Evolutionary conservation across 2,329 filamentous ascomycete genomes (phyloP).

Genomic region (Monilinia laxa): DNA sequence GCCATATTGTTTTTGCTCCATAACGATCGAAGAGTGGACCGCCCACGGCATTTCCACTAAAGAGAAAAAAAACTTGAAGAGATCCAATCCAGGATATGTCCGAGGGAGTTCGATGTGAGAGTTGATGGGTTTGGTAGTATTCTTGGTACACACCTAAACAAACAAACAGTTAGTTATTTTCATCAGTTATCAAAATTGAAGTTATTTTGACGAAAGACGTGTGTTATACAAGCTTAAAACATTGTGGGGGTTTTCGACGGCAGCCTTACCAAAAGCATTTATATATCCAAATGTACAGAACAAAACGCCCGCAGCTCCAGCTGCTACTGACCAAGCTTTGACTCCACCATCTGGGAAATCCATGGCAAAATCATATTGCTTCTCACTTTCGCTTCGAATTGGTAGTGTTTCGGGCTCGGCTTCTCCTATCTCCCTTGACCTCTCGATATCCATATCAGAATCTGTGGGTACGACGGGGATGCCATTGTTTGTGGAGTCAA

Average conservation of each 20-base stretch:
- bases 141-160: slow-evolving; percentile 51
- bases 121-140: slow-evolving; percentile 52
- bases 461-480: background rate
- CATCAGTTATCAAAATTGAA: background rate
- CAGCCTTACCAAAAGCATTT: slow-evolving; percentile 40
- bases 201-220: background rate
- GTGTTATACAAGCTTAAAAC: background rate
- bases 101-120: slow-evolving; percentile 43
- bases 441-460: slow-evolving; percentile 3
- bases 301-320: slow-evolving; percentile 45
- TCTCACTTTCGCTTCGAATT: background rate
- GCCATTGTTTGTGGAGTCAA: background rate
- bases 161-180: background rate
- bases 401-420: background rate
- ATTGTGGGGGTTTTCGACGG: background rate
- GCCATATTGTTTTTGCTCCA: slow-evolving; percentile 53
- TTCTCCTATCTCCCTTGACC: background rate
- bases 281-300: slow-evolving; percentile 51
- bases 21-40: slow-evolving; percentile 22
- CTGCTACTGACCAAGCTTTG: slow-evolving; percentile 54
- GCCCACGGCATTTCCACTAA: slow-evolving; percentile 14
- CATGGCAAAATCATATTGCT: slow-evolving; percentile 7
- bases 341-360: slow-evolving; percentile 52
- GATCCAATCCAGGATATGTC: slow-evolving; percentile 20
- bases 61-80: slow-evolving; percentile 20